Base-by-base conservation (phyloP, 208 protist species). In the Naegleria lovaniensis region DNA sequence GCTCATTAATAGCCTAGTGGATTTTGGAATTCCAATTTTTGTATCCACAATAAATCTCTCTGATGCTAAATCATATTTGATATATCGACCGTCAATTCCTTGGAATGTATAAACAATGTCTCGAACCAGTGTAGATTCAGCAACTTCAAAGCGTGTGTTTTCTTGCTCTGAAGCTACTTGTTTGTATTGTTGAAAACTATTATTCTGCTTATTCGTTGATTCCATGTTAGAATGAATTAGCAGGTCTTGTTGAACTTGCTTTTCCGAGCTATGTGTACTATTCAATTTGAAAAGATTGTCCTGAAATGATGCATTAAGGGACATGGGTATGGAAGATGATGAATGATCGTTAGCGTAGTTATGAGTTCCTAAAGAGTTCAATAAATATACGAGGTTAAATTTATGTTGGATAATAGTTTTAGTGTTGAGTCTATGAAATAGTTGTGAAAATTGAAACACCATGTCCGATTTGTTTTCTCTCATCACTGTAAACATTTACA, bases 51-150 rank as follows among this genome's bases (percentile, higher is more conserved):
- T 13, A 67, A 88, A 94, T 84, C 83, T 38, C 85, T 93, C 85
- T 7, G 58, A 40, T n/a, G 79, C 52, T 38, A 87, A 48, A 43
- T 91, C 75, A 85, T 52, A 94, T 90, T 92, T 89, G 25, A 94
- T 93, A n/a, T 93, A 91, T 5, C 41, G 85, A 0, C 93, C 93
- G 52, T 94, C 92, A 33, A 94, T 93, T 38, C 93, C 93, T 85
- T 94, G 93, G 41, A 93, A 92, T 6, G 92, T 90, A 91, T 90
- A 94, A 22, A 94, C 90, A 3, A 92, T 75, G 48, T 94, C 93
- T 52, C 58, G 83, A 5, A 93, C 22, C 41, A 94, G 36, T 33
- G 22, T 25, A 58, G 75, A 51, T 67, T 91, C 90, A 39, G 25
- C 22, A 90, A 91, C 25, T 36, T 85, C 88, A 85, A 84, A 86